Evolutionary conservation across 2,329 filamentous ascomycete species (phyloP).

Genomic region (Neocatenulostroma microsporum): DNA sequence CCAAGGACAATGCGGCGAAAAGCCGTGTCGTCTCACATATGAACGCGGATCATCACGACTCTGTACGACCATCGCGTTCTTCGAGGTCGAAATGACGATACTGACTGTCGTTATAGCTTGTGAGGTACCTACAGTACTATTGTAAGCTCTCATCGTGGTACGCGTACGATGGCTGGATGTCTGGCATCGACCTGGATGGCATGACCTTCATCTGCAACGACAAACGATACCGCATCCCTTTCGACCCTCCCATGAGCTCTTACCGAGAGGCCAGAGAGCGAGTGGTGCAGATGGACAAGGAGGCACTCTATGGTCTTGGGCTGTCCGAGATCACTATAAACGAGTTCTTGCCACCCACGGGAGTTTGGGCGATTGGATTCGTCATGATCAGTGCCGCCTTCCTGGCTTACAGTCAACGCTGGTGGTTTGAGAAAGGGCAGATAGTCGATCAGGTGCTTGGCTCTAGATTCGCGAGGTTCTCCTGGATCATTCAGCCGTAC

Average conservation of each 20-base stretch:
- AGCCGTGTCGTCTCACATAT: conserved; percentile 69
- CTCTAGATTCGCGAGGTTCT: conserved; percentile 52
- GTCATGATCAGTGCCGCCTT: conserved; percentile 49
- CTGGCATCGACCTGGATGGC: conserved; percentile 55
- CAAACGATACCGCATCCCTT: conserved; percentile 48
- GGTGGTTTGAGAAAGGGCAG: conserved; percentile 46
- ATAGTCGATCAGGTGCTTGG: conserved; percentile 35
- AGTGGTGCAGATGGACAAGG: conserved; percentile 64
- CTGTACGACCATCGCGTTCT: conserved; percentile 35
- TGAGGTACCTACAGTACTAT: conserved; percentile 70
- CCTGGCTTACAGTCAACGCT: conserved; percentile 42
- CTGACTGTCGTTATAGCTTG: conserved; percentile 37
- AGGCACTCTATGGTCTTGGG: conserved; percentile 52
- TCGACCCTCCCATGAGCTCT: conserved; percentile 62
- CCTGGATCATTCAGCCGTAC: conserved; percentile 50
- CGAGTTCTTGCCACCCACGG: conserved; percentile 45
- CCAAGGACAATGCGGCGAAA: conserved; percentile 44
- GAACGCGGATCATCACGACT: conserved; percentile 72
- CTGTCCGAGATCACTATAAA: conserved; percentile 50
- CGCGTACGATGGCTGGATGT: conserved; percentile 53
- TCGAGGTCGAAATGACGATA: conserved; percentile 1
- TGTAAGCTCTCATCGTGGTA: conserved; percentile 48
- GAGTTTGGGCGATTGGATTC: conserved; percentile 48
- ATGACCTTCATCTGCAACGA: conserved; percentile 54
- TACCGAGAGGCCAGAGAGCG: conserved; percentile 61